Percentiles rank a stretch among this genome's conserved stretches.
phyloP scores from a whole-genome alignment of 306 rosid species.

The Trifolium subterraneum region DNA sequence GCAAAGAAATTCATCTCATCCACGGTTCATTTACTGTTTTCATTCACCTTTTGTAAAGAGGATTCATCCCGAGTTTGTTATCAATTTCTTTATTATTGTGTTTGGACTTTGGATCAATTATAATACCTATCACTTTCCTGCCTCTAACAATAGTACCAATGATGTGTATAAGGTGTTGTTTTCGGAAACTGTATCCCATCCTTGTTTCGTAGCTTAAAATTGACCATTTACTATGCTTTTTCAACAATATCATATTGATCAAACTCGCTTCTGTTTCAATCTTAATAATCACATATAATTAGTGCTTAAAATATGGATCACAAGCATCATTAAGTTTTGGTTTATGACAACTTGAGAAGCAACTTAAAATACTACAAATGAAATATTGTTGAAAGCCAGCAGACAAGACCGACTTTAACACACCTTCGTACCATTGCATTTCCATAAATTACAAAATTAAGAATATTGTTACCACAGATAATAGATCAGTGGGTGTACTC shows the following conservation, averaged over 20 bases:
- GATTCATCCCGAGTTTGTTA: not conserved
- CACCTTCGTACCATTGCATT: constrained; percentile 1
- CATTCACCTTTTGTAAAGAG: not conserved
- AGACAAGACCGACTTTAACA: constrained; percentile 3
- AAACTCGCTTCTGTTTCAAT: constrained; percentile 27
- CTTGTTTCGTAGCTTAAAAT: constrained; percentile 21
- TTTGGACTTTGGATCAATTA: not conserved
- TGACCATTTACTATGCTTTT: constrained; percentile 22
- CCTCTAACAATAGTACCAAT: not conserved
- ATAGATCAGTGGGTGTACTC: constrained; percentile 43
- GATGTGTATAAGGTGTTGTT: constrained; percentile 9
- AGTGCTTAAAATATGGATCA: constrained; percentile 22
- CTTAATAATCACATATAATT: constrained; percentile 1
- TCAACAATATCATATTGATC: constrained; percentile 32
- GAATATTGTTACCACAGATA: constrained; percentile 35
- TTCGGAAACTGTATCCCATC: not conserved
- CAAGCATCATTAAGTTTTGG: not conserved
- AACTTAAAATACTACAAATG: constrained; percentile 29
- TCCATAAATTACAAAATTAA: constrained; percentile 38
- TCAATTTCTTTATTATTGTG: not conserved
- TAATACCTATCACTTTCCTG: not conserved
- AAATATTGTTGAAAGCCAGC: constrained; percentile 35
- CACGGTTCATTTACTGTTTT: not conserved
- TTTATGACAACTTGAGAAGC: constrained; percentile 23
- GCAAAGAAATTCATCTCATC: not conserved